These are phyloP conservation scores for Calonectria montana DNA, from an alignment of 2,329 filamentous ascomycete genomes.

Conservation along the genomic window DNA sequence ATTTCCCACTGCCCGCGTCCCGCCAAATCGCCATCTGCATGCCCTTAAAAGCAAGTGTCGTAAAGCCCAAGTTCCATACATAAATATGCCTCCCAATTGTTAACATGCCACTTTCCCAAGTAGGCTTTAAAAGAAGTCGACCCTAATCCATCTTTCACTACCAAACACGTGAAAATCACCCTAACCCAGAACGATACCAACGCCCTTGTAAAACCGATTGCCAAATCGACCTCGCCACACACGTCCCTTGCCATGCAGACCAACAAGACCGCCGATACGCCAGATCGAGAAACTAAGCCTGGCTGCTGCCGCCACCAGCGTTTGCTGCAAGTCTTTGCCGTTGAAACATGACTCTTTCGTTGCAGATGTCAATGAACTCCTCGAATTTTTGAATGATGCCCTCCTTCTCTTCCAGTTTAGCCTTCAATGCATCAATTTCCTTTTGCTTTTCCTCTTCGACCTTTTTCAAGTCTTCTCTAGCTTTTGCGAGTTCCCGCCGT, in stretches of 20 bases:
- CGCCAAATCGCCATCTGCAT: constrained; percentile 12
- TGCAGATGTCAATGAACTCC: constrained; percentile 78
- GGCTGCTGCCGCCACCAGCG: constrained; percentile 39
- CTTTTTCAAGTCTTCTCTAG: constrained; percentile 66
- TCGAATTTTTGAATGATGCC: constrained; percentile 72
- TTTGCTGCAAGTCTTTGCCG: constrained; percentile 61
- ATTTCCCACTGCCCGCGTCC: constrained; percentile 13
- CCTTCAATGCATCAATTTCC: constrained; percentile 68
- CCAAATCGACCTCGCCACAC: constrained; percentile 21
- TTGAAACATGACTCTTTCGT: constrained; percentile 73
- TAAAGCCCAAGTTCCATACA: constrained; percentile 36
- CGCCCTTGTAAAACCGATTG: constrained; percentile 34
- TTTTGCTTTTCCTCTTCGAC: constrained; percentile 67
- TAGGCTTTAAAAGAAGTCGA: constrained; percentile 22
- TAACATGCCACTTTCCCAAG: constrained; percentile 22
- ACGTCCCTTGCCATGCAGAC: constrained; percentile 29
- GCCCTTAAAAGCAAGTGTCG: constrained; percentile 28
- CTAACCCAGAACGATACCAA: constrained; percentile 24
- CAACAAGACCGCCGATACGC: constrained; percentile 29
- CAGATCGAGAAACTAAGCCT: constrained; percentile 35
- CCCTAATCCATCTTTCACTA: constrained; percentile 29
- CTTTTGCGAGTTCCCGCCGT: constrained; percentile 68
- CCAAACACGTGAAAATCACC: constrained; percentile 12
- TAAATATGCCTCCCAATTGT: constrained; percentile 32
- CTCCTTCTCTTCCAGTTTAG: constrained; percentile 72